Percentiles rank a stretch among this genome's conserved stretches.
phyloP scores from a whole-genome alignment of 768 basidiomycete species.

The Porphyrellus cyaneotinctus region DNA sequence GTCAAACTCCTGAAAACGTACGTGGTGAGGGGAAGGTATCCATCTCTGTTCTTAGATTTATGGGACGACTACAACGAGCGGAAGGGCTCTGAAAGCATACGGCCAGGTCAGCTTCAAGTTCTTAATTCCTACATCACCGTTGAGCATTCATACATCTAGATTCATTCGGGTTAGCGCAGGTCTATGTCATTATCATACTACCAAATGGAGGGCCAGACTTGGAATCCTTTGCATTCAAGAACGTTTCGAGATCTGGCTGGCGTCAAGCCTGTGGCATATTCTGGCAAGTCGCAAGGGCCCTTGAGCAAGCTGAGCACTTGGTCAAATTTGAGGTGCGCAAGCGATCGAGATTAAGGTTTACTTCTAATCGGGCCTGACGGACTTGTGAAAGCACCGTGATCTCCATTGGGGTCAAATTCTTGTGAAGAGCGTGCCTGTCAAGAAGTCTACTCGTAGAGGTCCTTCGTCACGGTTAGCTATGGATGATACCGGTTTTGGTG shows the following conservation, averaged over 20 bases:
- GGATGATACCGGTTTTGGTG: constrained; percentile 65
- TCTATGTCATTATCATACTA: constrained; percentile 86
- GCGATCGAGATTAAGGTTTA: neutral
- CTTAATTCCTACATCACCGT: neutral
- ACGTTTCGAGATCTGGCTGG: constrained; percentile 65
- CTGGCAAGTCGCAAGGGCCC: constrained; percentile 80
- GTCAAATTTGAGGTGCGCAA: constrained; percentile 80
- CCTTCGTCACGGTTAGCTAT: constrained; percentile 42
- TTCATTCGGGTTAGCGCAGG: constrained; percentile 68
- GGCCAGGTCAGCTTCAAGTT: constrained; percentile 62
- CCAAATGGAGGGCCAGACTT: constrained; percentile 89
- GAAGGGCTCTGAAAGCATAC: constrained; percentile 79
- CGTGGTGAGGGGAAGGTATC: constrained; percentile 84
- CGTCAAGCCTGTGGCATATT: constrained; percentile 83
- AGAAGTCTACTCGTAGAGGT: constrained; percentile 33
- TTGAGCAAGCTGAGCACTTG: constrained; percentile 75
- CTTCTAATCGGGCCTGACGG: neutral
- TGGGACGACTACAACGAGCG: constrained; percentile 82
- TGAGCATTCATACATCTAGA: constrained; percentile 41
- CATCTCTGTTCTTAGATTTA: constrained; percentile 64
- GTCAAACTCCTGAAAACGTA: constrained; percentile 78
- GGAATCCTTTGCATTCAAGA: constrained; percentile 73
- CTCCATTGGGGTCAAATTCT: constrained; percentile 98
- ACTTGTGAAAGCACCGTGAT: constrained; percentile 77
- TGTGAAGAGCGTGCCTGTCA: constrained; percentile 51